Evolutionary conservation across 2,329 filamentous ascomycete genomes (phyloP).

Genomic region (Talaromyces sp.): DNA sequence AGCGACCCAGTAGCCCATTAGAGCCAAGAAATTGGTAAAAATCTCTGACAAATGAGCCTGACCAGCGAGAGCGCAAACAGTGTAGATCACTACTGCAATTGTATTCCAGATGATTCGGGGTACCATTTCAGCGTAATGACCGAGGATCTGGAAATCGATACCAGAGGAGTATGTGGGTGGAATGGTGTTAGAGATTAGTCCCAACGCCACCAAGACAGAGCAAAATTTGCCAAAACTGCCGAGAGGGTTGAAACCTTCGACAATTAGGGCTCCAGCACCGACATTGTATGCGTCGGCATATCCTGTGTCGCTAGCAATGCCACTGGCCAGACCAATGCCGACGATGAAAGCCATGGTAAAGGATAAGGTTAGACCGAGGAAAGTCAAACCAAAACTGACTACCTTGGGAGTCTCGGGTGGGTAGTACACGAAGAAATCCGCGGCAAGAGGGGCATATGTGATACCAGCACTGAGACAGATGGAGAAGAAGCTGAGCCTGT

Average conservation of each 20-base stretch:
- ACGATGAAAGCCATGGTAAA: constrained; percentile 61
- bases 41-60: constrained; percentile 60
- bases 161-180: constrained; percentile 63
- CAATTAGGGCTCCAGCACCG: constrained; percentile 63
- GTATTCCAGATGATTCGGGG: constrained; percentile 66
- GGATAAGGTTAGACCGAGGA: constrained; percentile 55
- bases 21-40: constrained; percentile 65
- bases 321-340: constrained; percentile 62
- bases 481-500: constrained; percentile 64
- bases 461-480: constrained; percentile 64
- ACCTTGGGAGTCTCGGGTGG: constrained; percentile 51
- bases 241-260: constrained; percentile 59
- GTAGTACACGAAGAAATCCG: constrained; percentile 68
- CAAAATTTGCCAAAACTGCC: constrained; percentile 65
- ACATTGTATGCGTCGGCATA: constrained; percentile 57
- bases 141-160: constrained; percentile 66
- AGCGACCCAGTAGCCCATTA: constrained; percentile 69
- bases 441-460: constrained; percentile 61
- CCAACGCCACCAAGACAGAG: constrained; percentile 61
- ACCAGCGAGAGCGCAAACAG: constrained; percentile 62
- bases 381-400: constrained; percentile 56
- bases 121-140: constrained; percentile 55
- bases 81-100: constrained; percentile 59
- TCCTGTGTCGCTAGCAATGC: constrained; percentile 49
- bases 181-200: constrained; percentile 64